These are phyloP conservation scores for Fonsecaea erecta DNA, from an alignment of 2,329 filamentous ascomycete genomes.

Conservation along the genomic window DNA sequence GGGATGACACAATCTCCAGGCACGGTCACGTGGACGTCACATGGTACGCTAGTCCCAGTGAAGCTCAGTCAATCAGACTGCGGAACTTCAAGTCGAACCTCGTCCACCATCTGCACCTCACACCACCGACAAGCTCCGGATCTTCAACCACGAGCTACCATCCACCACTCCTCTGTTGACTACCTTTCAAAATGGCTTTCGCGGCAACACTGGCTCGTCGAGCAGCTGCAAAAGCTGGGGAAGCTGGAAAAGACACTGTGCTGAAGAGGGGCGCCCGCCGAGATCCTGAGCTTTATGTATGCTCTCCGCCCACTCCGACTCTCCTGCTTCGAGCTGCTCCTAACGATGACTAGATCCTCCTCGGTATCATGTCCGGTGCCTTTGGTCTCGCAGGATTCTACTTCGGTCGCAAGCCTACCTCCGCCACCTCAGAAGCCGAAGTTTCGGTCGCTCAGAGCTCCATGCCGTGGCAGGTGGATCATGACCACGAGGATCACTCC, in stretches of 20 bases:
- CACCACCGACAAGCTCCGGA: constrained; percentile 19
- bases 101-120: constrained; percentile 19
- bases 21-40: background rate
- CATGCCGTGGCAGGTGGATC: constrained; percentile 87
- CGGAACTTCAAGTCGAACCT: constrained; percentile 7
- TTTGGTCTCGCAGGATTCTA: constrained; percentile 84
- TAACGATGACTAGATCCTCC: constrained; percentile 69
- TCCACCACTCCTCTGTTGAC: constrained; percentile 8
- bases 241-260: constrained; percentile 52
- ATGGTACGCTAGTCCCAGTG: background rate
- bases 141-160: constrained; percentile 10
- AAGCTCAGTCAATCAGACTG: constrained; percentile 7
- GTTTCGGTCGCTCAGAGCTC: constrained; percentile 75
- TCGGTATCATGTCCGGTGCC: constrained; percentile 86
- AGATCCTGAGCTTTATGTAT: constrained; percentile 77
- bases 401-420: constrained; percentile 82
- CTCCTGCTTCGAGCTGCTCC: background rate
- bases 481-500: constrained; percentile 65
- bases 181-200: constrained; percentile 22
- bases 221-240: constrained; percentile 41
- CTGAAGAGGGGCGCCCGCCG: constrained; percentile 66
- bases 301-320: constrained; percentile 37
- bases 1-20: background rate
- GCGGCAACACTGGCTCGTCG: constrained; percentile 23
- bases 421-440: constrained; percentile 76